Conservation (phyloP, 164 flowering plant species). For the Magnolia sinica region DNA sequence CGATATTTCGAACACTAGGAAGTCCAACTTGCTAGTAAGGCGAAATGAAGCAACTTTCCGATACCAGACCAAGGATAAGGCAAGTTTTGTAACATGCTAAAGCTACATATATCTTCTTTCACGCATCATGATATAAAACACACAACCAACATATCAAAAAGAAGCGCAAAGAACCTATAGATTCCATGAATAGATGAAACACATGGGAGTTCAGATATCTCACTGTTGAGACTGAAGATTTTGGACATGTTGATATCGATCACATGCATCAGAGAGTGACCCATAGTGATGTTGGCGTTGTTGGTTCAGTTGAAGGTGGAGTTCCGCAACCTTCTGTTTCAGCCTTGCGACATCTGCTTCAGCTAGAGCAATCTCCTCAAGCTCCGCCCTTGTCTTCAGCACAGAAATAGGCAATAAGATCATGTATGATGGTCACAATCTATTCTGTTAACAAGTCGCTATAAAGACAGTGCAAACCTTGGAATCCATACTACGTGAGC, state of each 20-base stretch:
- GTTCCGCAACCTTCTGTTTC: constrained; percentile 98
- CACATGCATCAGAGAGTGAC: constrained; percentile 67
- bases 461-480: constrained; percentile 50
- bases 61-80: too few species aligned
- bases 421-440: neutral
- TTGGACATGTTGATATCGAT: constrained; percentile 60
- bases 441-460: neutral
- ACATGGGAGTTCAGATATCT: constrained; percentile 24
- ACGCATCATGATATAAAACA: neutral
- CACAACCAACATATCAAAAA: neutral
- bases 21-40: too few species aligned
- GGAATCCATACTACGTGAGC: constrained; percentile 87
- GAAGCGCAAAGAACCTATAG: too few species aligned
- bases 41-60: too few species aligned
- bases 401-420: constrained; percentile 19
- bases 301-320: constrained; percentile 93
- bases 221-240: constrained; percentile 71
- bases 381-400: constrained; percentile 93
- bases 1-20: too few species aligned
- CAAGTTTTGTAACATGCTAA: too few species aligned
- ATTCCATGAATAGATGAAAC: neutral
- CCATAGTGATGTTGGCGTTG: constrained; percentile 94
- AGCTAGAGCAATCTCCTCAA: constrained; percentile 98
- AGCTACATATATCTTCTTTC: too few species aligned
- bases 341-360: constrained; percentile 97